A percentile compares a stretch with the other conserved stretches of the same genome.
Evolutionary conservation across 495 filamentous ascomycete species (phyloP).

Genomic region (Glutinoglossum americanum): DNA sequence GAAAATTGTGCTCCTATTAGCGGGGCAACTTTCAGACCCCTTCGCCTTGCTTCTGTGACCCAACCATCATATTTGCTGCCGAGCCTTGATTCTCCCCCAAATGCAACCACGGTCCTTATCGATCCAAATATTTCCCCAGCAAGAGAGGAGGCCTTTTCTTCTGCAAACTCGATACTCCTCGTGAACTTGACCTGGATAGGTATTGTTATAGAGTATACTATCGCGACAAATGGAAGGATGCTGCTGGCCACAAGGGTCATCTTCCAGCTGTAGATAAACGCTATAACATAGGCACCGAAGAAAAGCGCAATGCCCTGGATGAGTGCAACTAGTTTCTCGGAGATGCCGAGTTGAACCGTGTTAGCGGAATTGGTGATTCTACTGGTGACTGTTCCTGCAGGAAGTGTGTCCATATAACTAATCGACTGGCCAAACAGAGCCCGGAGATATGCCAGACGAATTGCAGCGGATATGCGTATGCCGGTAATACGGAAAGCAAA

Average conservation of each 20-base stretch:
- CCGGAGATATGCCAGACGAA: conserved; percentile 17
- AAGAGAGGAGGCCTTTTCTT: conserved; percentile 36
- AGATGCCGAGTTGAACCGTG: conserved; percentile 42
- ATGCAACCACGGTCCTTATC: conserved; percentile 38
- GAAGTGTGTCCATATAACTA: conserved; percentile 16
- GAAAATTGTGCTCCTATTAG: conserved; percentile 20
- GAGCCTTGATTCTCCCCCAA: conserved; percentile 29
- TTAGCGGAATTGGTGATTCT: conserved; percentile 44
- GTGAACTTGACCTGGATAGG: conserved; percentile 34
- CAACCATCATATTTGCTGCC: conserved; percentile 22
- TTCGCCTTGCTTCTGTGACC: conserved; percentile 33
- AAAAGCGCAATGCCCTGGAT: conserved; percentile 31
- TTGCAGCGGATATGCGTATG: conserved; percentile 16
- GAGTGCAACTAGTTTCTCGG: conserved; percentile 33
- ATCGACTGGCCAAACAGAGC: conserved; percentile 18
- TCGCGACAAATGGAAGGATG: conserved; percentile 30
- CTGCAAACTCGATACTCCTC: conserved; percentile 31
- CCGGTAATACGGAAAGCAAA: conserved; percentile 29
- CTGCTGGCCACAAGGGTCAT: conserved; percentile 34
- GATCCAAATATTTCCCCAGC: conserved; percentile 35
- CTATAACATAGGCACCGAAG: conserved; percentile 28
- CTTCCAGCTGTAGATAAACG: conserved; percentile 33
- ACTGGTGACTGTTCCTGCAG: conserved; percentile 22
- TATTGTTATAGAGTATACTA: conserved; percentile 31
- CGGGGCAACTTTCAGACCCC: conserved; percentile 29